phyloP scores from a whole-genome alignment of 2,329 filamentous ascomycete species.

The Sordariomycetes sp. region DNA sequence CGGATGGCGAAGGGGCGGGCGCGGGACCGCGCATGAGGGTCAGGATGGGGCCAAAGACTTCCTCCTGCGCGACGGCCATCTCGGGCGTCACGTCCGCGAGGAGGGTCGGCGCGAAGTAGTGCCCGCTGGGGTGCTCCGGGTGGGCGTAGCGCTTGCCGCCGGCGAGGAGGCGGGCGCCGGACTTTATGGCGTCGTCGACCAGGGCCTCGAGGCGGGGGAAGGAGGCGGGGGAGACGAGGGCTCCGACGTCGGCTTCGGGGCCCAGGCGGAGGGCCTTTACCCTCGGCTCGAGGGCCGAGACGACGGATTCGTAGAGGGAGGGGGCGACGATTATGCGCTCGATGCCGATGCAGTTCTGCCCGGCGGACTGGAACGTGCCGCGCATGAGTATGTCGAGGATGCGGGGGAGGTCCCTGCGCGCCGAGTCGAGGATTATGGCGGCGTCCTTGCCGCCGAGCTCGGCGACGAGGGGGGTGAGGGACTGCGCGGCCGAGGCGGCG shows the following conservation, averaged over 20 bases:
- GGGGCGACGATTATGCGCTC: conserved; percentile 80
- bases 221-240: conserved; percentile 68
- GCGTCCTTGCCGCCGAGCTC: conserved; percentile 95
- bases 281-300: conserved; percentile 57
- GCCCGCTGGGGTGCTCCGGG: conserved; percentile 60
- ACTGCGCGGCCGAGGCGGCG: conserved; percentile 70
- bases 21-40: conserved; percentile 62
- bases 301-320: conserved; percentile 59
- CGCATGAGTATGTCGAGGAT: conserved; percentile 77
- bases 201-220: conserved; percentile 68
- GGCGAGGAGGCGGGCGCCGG: conserved; percentile 68
- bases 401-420: conserved; percentile 48
- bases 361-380: conserved; percentile 86
- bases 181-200: conserved; percentile 60
- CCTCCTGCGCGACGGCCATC: conserved; percentile 81
- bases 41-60: conserved; percentile 89
- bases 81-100: conserved; percentile 74
- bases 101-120: conserved; percentile 88
- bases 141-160: conserved; percentile 65
- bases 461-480: conserved; percentile 75
- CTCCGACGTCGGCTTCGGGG: conserved; percentile 69
- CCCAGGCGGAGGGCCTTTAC: conserved; percentile 67
- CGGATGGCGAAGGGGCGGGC: conserved; percentile 25
- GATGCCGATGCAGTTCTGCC: conserved; percentile 96
- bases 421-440: conserved; percentile 75